phyloP scores from a whole-genome alignment of 768 basidiomycete species.

The Termitomyces bulborhizus region DNA sequence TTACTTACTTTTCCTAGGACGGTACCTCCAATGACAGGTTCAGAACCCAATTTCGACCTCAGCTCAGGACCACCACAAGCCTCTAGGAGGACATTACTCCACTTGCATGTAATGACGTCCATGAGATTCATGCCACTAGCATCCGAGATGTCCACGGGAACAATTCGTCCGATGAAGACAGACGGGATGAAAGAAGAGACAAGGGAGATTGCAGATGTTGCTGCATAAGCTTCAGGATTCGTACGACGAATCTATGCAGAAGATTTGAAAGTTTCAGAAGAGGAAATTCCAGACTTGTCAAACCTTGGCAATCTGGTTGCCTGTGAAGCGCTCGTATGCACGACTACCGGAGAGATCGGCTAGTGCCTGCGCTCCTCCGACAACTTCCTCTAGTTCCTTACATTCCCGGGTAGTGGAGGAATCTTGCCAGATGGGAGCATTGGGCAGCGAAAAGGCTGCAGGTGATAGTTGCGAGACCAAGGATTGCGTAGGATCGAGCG shows the following conservation, averaged over 20 bases:
- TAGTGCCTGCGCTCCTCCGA: conserved; percentile 67
- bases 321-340: conserved; percentile 87
- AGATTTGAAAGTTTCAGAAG: background rate
- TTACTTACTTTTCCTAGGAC: conserved; percentile 55
- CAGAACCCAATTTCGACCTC: conserved; percentile 63
- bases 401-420: conserved; percentile 80
- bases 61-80: conserved; percentile 66
- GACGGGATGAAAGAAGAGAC: conserved; percentile 83
- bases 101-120: conserved; percentile 66
- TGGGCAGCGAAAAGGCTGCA: conserved; percentile 58
- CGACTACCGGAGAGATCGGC: conserved; percentile 76
- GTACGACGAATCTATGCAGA: conserved; percentile 46
- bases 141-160: conserved; percentile 82
- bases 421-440: conserved; percentile 88
- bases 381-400: conserved; percentile 51
- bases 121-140: conserved; percentile 91
- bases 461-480: conserved; percentile 57
- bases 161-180: conserved; percentile 70
- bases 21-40: conserved; percentile 70
- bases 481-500: conserved; percentile 42
- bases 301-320: conserved; percentile 76
- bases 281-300: background rate
- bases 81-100: conserved; percentile 63
- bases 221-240: conserved; percentile 46
- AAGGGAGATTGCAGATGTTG: conserved; percentile 66